A percentile compares a stretch with the other conserved stretches of the same genome.
Evolutionary conservation across 2,329 filamentous ascomycete species (phyloP).

Genomic region (Alternaria postmessia): DNA sequence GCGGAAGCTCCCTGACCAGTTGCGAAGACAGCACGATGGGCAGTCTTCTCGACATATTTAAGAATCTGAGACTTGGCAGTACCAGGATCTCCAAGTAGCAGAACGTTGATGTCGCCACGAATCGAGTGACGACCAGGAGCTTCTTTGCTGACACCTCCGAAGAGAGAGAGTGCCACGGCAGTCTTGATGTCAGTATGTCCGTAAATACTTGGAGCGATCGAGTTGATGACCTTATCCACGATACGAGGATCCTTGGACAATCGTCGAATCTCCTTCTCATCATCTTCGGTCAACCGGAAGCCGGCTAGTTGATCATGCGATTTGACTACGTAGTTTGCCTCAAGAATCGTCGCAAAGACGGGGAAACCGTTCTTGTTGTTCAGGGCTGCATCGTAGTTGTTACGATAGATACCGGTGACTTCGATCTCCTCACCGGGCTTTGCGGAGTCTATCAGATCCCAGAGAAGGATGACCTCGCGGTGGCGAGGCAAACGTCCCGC

Average conservation of each 20-base stretch:
- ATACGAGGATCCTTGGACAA: constrained; percentile 91
- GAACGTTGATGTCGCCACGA: constrained; percentile 96
- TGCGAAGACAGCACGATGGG: constrained; percentile 94
- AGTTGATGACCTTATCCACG: constrained; percentile 89
- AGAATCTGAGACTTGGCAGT: constrained; percentile 97
- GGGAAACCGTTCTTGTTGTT: constrained; percentile 99
- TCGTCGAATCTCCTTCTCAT: constrained; percentile 87
- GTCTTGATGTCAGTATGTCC: constrained; percentile 98
- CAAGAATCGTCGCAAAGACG: constrained; percentile 95
- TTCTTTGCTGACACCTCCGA: constrained; percentile 91
- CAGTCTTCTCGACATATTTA: constrained; percentile 97
- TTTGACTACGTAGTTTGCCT: constrained; percentile 97
- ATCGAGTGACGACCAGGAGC: constrained; percentile 90
- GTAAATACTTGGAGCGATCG: constrained; percentile 96
- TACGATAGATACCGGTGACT: constrained; percentile 94
- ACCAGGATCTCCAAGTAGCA: constrained; percentile 94
- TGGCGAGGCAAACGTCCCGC: constrained; percentile 92
- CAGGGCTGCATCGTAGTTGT: constrained; percentile 96
- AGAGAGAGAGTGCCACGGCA: constrained; percentile 89
- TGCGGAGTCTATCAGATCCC: constrained; percentile 94
- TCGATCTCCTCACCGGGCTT: constrained; percentile 99
- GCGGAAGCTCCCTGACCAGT: constrained; percentile 97
- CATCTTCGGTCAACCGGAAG: constrained; percentile 93
- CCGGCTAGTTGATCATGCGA: constrained; percentile 96
- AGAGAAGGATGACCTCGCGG: constrained; percentile 92